These are phyloP conservation scores for Apiospora marii DNA, from an alignment of 2,329 filamentous ascomycete genomes.

Conservation along the genomic window DNA sequence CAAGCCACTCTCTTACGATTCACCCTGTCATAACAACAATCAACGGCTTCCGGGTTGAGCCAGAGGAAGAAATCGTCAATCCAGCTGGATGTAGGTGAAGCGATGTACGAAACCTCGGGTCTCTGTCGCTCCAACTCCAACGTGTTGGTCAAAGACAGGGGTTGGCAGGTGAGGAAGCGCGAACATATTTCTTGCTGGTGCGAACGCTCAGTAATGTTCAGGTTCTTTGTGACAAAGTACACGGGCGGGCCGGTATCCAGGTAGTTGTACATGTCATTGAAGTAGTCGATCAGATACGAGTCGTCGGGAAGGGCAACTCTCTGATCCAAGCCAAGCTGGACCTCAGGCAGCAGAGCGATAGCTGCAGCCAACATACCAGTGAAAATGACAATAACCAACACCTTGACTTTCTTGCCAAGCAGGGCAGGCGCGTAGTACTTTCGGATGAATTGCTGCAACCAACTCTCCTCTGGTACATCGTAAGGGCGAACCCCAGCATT, in stretches of 20 bases:
- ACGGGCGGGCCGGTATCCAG: constrained; percentile 91
- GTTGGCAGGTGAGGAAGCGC: constrained; percentile 87
- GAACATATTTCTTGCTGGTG: constrained; percentile 90
- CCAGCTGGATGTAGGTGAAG: constrained; percentile 91
- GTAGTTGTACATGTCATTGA: constrained; percentile 94
- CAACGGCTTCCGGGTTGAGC: constrained; percentile 83
- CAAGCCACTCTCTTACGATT: constrained; percentile 67
- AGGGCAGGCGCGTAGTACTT: constrained; percentile 86
- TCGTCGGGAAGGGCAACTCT: constrained; percentile 92
- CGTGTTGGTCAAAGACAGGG: constrained; percentile 84
- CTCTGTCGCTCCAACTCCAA: constrained; percentile 95
- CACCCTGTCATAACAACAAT: constrained; percentile 69
- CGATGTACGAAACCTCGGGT: constrained; percentile 85
- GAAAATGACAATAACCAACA: constrained; percentile 79
- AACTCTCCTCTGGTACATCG: constrained; percentile 83
- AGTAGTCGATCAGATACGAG: constrained; percentile 95
- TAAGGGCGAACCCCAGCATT: constrained; percentile 66
- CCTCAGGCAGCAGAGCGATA: constrained; percentile 82
- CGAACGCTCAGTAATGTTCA: constrained; percentile 78
- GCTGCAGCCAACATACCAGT: constrained; percentile 87
- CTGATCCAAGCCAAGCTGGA: constrained; percentile 91
- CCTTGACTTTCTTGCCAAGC: constrained; percentile 81
- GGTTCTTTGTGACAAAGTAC: constrained; percentile 88
- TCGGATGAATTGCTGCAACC: constrained; percentile 86
- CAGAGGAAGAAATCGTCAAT: constrained; percentile 96